phyloP scores from a whole-genome alignment of 805 yeast genomes.

The Helenozyma baotianmanensis region DNA sequence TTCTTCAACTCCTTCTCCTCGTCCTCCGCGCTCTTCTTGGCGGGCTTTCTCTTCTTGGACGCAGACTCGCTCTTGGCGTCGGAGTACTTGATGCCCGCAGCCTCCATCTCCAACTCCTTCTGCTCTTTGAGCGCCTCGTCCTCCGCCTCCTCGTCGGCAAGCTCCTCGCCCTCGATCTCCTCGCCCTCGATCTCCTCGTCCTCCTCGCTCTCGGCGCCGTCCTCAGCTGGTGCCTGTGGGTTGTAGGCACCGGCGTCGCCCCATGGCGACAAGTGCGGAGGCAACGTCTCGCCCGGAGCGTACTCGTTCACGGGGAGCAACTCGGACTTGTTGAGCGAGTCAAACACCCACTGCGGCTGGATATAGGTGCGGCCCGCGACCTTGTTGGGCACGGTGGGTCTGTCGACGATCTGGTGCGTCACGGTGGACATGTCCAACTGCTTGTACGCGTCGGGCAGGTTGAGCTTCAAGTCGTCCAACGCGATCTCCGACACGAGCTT shows the following conservation, averaged over 20 bases:
- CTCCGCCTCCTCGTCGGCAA: conserved; percentile 47
- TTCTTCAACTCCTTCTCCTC: conserved; percentile 89
- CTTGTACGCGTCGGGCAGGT: conserved; percentile 39
- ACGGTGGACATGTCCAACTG: conserved; percentile 60
- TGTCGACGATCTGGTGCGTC: conserved; percentile 92
- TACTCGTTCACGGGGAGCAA: conserved; percentile 75
- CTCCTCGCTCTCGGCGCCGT: conserved; percentile 39
- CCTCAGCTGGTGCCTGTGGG: conserved; percentile 56
- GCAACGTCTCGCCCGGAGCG: conserved; percentile 91
- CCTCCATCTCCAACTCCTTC: conserved; percentile 73
- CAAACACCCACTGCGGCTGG: conserved; percentile 98
- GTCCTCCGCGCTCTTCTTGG: conserved; percentile 22
- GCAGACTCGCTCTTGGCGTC: conserved; percentile 35
- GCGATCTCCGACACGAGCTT: conserved; percentile 80
- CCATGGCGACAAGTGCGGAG: conserved; percentile 99
- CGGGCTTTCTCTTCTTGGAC: conserved; percentile 22
- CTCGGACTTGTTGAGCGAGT: conserved; percentile 73
- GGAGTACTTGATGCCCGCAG: conserved; percentile 76
- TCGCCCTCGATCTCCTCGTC: conserved; percentile 37
- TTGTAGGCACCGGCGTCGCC: conserved; percentile 91
- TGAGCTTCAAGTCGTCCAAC: conserved; percentile 64
- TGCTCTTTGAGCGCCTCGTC: conserved; percentile 71
- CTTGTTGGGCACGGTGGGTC: conserved; percentile 74
- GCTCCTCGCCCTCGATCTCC: conserved; percentile 48
- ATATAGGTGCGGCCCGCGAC: conserved; percentile 90